Conservation (phyloP, 306 rosid species). For the Cicer judaicum region DNA sequence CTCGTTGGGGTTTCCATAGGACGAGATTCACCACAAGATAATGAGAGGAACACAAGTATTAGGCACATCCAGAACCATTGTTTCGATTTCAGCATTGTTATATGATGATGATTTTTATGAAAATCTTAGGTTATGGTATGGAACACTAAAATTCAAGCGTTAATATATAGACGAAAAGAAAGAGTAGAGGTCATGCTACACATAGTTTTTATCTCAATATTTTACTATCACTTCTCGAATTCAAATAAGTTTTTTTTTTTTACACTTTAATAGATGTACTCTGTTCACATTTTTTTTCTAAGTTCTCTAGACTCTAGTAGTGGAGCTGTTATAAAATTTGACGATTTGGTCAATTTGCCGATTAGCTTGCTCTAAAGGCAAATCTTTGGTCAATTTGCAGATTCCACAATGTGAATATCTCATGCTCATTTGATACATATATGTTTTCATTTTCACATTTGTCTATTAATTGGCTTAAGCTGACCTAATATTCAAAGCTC, state of each 20-base stretch:
- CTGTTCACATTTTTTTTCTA: not conserved
- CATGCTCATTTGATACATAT: not conserved
- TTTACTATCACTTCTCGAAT: not conserved
- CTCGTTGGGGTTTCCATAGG: conserved; percentile 17
- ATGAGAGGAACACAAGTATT: conserved; percentile 4
- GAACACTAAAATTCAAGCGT: too few relatives aligned
- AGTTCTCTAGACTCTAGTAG: conserved; percentile 15
- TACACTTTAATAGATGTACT: too few relatives aligned
- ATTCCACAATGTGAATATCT: not conserved
- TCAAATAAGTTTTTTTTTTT: not conserved
- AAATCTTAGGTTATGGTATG: not conserved
- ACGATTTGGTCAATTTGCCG: conserved; percentile 9
- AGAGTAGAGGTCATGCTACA: not conserved
- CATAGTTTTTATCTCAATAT: conserved; percentile 19
- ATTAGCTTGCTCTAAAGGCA: conserved; percentile 34
- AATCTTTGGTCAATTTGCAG: not conserved
- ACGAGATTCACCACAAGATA: conserved; percentile 10
- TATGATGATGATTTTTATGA: not conserved
- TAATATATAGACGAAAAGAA: not conserved
- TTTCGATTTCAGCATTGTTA: conserved; percentile 31
- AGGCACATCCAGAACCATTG: conserved; percentile 6
- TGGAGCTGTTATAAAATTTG: conserved; percentile 15
- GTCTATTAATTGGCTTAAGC: conserved; percentile 5
- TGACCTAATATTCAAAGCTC: conserved; percentile 5
- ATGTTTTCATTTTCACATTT: not conserved